Percentiles rank a stretch among this genome's conserved stretches.
Evolutionary conservation across 495 filamentous ascomycete genomes (phyloP).

Genomic region (Delitschia confertaspora): DNA sequence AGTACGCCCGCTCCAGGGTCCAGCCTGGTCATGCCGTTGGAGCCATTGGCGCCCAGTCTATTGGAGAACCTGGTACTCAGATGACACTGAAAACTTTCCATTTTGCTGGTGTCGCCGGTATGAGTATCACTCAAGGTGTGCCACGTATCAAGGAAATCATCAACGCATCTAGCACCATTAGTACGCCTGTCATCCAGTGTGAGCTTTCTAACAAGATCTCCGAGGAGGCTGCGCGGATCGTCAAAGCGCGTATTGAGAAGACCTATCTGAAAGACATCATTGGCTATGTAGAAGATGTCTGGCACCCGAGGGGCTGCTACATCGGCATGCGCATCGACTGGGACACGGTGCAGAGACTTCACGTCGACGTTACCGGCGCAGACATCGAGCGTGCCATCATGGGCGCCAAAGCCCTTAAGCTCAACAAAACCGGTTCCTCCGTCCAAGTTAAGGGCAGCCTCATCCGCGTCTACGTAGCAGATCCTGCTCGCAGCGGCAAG

Average conservation of each 20-base stretch:
- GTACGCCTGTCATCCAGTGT: constrained; percentile 87
- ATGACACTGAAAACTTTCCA: constrained; percentile 99
- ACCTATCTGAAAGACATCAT: constrained; percentile 70
- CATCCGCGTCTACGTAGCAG: constrained; percentile 47
- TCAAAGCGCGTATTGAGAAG: constrained; percentile 88
- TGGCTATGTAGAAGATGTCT: constrained; percentile 69
- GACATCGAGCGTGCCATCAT: constrained; percentile 67
- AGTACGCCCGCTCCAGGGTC: constrained; percentile 81
- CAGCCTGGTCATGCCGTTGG: constrained; percentile 97
- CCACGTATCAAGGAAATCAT: constrained; percentile 99
- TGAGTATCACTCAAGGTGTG: constrained; percentile 98
- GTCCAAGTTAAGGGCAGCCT: constrained; percentile 37
- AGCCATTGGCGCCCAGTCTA: constrained; percentile 93
- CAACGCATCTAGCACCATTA: constrained; percentile 87
- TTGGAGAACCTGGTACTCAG: constrained; percentile 96
- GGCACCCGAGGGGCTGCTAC: constrained; percentile 63
- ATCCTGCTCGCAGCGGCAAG: constrained; percentile 5
- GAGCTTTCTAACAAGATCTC: constrained; percentile 60
- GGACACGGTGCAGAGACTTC: constrained; percentile 64
- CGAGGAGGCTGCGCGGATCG: constrained; percentile 69
- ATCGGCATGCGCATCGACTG: constrained; percentile 69
- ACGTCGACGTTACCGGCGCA: constrained; percentile 59
- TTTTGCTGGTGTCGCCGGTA: constrained; percentile 98
- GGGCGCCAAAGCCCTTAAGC: constrained; percentile 69
- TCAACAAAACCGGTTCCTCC: constrained; percentile 40